Evolutionary conservation across 2,329 filamentous ascomycete species (phyloP), one percentile per base, ranked within the genome.

Genomic region (Teratosphaeria viscida): DNA sequence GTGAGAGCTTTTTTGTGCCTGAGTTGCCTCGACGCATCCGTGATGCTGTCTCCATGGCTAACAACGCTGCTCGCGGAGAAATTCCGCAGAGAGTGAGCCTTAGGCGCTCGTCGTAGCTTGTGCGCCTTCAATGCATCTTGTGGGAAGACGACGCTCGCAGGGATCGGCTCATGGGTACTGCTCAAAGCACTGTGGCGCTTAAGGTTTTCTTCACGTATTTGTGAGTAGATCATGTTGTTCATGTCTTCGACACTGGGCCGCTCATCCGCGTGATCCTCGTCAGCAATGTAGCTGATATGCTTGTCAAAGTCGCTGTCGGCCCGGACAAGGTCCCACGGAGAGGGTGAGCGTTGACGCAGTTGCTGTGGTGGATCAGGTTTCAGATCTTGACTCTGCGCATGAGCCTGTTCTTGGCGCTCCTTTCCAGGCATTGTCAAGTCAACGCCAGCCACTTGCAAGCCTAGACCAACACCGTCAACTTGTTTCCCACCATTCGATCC

Each of bases 171-270:
- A n/a, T 61, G 64, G 47, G 64, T 60, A 34, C 34, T 54, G 52
- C 65, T 67, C 37, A 68, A 62, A 11, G 63, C 60, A 53, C 64
- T 67, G 57, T 70, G 67, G 12, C 67, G 60, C 55, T 68, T 68
- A n/a, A 62, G 67, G 55, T 70, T 70, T 55, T 69, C 66, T 57
- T 66, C 64, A 53, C 65, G 67, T 29, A 64, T 65, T 10, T 60
- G 60, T 47, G 59, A 57, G 58, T 65, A 65, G 2, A 65, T 58
- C 23, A 60, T 23, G 53, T 65, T 63, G 59, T 65, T 65, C 19
- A 63, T 37, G 52, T 62, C 62, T 32, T 65, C 60, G 5, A 54
- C 61, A 26, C 55, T 60, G 29, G 53, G 19, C n/a, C 60, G 43
- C n/a, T 59, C 37, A 29, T 32, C 34, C n/a, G 47, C 32, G 26